phyloP scores from a whole-genome alignment of 2,329 filamentous ascomycete species.

The Paraphaeosphaeria sporulosa region DNA sequence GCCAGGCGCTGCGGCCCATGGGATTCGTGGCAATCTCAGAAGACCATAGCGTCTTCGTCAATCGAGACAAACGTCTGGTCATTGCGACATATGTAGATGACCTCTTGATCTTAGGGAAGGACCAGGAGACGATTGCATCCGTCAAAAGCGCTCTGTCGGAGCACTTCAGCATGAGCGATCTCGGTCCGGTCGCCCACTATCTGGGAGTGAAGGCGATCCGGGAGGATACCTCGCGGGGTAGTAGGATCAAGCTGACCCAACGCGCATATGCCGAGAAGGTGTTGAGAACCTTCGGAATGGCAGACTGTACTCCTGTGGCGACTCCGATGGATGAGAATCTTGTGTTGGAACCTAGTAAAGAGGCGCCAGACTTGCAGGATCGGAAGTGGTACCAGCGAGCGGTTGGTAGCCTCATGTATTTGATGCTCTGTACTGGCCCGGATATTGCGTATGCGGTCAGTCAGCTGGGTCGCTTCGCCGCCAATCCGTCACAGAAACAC shows the following conservation, averaged over 20 bases:
- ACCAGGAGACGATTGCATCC: constrained; percentile 12
- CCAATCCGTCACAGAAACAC: constrained; percentile 7
- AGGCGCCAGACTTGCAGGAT: background rate
- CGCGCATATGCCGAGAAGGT: constrained; percentile 34
- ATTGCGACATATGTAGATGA: constrained; percentile 39
- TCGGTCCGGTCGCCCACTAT: constrained; percentile 28
- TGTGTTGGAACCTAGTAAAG: background rate
- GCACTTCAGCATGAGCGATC: constrained; percentile 33
- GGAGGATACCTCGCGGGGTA: background rate
- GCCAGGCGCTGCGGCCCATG: constrained; percentile 21
- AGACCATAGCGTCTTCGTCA: constrained; percentile 24
- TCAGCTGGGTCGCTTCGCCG: background rate
- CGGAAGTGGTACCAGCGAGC: constrained; percentile 1
- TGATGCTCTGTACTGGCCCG: background rate
- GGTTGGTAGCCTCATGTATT: constrained; percentile 6
- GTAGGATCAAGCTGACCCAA: background rate
- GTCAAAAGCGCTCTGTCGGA: constrained; percentile 25
- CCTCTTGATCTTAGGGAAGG: constrained; percentile 26
- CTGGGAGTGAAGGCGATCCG: constrained; percentile 32
- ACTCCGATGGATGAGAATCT: background rate
- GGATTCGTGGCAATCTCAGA: constrained; percentile 17
- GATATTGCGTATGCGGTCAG: constrained; percentile 7
- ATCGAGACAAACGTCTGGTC: constrained; percentile 13
- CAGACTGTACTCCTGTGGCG: background rate
- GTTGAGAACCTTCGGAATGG: background rate